Evolutionary conservation across 169 alveolate genomes (phyloP).

Genomic region (Plasmodium knowlesi): DNA sequence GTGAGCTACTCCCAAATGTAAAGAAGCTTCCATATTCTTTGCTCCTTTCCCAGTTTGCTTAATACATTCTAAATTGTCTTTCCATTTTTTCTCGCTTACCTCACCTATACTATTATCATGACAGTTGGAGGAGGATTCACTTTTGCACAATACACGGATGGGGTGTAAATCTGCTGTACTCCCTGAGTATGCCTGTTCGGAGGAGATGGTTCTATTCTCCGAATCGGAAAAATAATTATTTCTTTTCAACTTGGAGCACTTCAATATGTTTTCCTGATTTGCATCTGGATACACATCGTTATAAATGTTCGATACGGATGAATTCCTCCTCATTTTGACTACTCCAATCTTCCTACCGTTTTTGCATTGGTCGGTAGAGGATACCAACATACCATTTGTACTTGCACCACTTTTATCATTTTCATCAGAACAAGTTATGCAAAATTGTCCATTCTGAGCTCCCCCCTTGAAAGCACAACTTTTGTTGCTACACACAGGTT

Average conservation of each 20-base stretch:
- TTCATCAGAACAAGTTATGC: not conserved
- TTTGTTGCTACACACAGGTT: not conserved
- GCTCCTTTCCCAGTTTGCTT: not conserved
- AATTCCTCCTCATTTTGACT: slow-evolving; percentile 1
- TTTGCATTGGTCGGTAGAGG: not conserved
- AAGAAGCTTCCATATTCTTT: not conserved
- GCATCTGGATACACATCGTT: not conserved
- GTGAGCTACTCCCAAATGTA: not conserved
- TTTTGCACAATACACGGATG: not conserved
- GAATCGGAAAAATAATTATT: slow-evolving; percentile 8
- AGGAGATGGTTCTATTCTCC: not conserved
- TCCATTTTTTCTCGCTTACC: not conserved
- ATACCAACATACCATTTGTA: not conserved
- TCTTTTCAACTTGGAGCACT: not conserved
- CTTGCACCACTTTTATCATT: not conserved
- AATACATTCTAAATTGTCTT: not conserved
- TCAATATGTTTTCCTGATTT: not conserved
- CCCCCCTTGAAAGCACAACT: not conserved
- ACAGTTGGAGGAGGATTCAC: not conserved
- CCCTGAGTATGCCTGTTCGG: not conserved
- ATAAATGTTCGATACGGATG: not conserved
- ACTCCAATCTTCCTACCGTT: not conserved
- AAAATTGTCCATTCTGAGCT: not conserved
- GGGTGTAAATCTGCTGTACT: not conserved
- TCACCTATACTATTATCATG: not conserved